A percentile compares a stretch with the other conserved stretches of the same genome.
phyloP scores from a whole-genome alignment of 306 rosid genomes.

The Trichosanthes cucumerina region DNA sequence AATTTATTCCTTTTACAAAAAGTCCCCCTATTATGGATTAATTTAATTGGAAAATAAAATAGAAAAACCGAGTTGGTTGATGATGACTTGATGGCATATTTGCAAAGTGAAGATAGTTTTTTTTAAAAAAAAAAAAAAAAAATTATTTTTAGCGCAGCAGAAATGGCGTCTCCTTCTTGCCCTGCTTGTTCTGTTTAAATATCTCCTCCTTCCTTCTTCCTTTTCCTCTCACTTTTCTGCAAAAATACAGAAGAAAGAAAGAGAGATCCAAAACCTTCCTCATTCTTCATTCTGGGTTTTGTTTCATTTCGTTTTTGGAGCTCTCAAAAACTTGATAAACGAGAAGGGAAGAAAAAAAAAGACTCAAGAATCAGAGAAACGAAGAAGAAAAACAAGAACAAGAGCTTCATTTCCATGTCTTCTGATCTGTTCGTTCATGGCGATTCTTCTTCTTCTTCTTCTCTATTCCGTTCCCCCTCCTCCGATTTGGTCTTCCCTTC shows the following conservation, averaged over 20 bases:
- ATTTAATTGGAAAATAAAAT: neutral
- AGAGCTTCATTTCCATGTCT: constrained; percentile 35
- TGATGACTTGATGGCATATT: neutral
- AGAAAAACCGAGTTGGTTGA: neutral
- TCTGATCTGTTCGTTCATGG: constrained; percentile 39
- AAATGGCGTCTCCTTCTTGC: neutral
- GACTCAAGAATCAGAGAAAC: neutral
- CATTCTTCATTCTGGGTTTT: neutral
- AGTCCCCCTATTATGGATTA: neutral
- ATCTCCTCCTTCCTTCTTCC: neutral
- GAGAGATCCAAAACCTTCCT: neutral
- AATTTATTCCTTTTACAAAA: neutral
- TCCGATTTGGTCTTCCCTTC: constrained; percentile 22
- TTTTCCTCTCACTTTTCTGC: neutral
- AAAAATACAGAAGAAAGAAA: neutral
- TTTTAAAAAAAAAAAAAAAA: too few relatives aligned
- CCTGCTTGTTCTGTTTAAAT: neutral
- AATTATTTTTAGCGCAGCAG: too few relatives aligned
- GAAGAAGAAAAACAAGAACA: neutral
- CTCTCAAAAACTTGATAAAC: neutral
- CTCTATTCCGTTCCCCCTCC: constrained; percentile 30
- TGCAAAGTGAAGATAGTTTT: neutral
- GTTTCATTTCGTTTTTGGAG: neutral
- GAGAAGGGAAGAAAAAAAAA: neutral
- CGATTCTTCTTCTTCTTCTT: constrained; percentile 16